Conservation (phyloP, 1,139 yeast species). For the Diutina catenulata region DNA sequence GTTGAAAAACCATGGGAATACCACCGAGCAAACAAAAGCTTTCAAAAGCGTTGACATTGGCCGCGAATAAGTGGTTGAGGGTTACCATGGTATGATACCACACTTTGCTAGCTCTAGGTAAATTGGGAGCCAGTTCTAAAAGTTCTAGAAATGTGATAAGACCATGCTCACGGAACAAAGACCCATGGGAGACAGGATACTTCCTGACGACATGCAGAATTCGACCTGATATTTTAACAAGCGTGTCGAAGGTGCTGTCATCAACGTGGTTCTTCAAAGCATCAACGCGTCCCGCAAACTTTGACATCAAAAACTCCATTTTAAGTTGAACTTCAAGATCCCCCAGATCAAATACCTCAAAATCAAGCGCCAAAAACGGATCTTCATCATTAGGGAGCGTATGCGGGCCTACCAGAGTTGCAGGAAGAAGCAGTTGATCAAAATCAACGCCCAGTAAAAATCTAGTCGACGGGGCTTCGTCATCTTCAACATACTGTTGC, state of each 20-base stretch:
- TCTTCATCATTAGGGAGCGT: not conserved
- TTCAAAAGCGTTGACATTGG: constrained; percentile 28
- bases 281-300: constrained; percentile 24
- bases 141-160: constrained; percentile 36
- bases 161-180: constrained; percentile 38
- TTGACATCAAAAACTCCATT: constrained; percentile 28
- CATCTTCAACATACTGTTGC: not conserved
- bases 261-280: constrained; percentile 20
- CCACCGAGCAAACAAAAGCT: constrained; percentile 49
- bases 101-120: constrained; percentile 19
- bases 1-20: constrained; percentile 36
- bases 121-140: constrained; percentile 27
- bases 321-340: constrained; percentile 32
- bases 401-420: not conserved
- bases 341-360: constrained; percentile 31
- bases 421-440: not conserved
- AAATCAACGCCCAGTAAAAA: not conserved
- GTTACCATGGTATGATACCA: constrained; percentile 32
- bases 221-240: constrained; percentile 28
- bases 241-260: constrained; percentile 16
- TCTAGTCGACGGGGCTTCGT: not conserved
- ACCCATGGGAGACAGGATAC: constrained; percentile 30
- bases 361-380: constrained; percentile 23
- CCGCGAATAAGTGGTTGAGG: constrained; percentile 27
- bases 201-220: constrained; percentile 31